A percentile compares a stretch with the other conserved stretches of the same genome.
Conservation (phyloP, 768 basidiomycete genomes). For the Daedaleopsis nitida region DNA sequence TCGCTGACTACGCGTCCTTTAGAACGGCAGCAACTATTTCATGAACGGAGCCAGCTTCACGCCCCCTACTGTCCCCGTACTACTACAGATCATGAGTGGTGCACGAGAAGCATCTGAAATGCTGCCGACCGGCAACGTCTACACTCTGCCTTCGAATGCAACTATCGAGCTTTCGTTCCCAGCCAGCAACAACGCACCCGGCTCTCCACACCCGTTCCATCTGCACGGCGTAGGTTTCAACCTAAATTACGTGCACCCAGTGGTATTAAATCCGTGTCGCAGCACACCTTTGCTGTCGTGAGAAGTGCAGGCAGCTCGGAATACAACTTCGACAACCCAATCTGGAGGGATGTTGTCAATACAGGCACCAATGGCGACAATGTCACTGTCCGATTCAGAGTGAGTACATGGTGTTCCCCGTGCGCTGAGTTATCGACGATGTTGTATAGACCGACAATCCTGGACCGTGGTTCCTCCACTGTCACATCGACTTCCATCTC, state of each 20-base stretch:
- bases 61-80: constrained; percentile 50
- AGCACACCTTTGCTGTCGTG: constrained; percentile 44
- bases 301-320: constrained; percentile 34
- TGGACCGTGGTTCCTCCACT: constrained; percentile 84
- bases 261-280: neutral
- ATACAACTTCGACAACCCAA: constrained; percentile 40
- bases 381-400: constrained; percentile 29
- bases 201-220: constrained; percentile 43
- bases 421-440: neutral
- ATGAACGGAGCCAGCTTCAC: constrained; percentile 40
- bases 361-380: constrained; percentile 22
- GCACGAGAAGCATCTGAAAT: constrained; percentile 47
- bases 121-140: constrained; percentile 50
- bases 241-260: no score
- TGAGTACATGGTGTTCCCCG: neutral
- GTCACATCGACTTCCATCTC: constrained; percentile 85
- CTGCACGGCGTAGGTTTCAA: constrained; percentile 39
- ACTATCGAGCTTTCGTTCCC: constrained; percentile 52
- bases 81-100: constrained; percentile 63
- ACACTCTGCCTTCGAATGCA: constrained; percentile 47
- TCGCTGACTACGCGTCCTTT: constrained; percentile 23
- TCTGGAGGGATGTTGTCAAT: constrained; percentile 35
- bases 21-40: constrained; percentile 29
- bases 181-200: constrained; percentile 40
- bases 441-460: constrained; percentile 70